A percentile compares a stretch with the other conserved stretches of the same genome.
Evolutionary conservation across 345 rosid genomes (phyloP).

Genomic region (Angophora floribunda): DNA sequence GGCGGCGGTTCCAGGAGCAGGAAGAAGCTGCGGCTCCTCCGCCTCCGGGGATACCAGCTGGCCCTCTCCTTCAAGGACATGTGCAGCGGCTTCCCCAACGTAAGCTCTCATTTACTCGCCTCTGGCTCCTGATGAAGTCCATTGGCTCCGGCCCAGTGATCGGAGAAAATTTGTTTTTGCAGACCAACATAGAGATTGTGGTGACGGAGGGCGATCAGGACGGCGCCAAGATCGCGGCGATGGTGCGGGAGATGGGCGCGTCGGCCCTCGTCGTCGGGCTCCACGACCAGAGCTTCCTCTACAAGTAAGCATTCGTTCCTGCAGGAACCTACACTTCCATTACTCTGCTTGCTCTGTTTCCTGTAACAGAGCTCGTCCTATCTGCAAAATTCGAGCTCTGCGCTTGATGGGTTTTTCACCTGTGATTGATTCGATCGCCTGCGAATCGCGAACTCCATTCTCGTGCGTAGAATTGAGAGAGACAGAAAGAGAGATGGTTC

Average conservation of each 20-base stretch:
- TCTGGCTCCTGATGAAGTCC: background rate
- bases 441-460: background rate
- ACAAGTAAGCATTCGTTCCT: constrained; percentile 40
- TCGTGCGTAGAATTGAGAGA: background rate
- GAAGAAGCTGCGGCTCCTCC: constrained; percentile 20
- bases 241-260: constrained; percentile 76
- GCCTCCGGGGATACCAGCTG: constrained; percentile 29
- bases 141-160: background rate
- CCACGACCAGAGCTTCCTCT: constrained; percentile 83
- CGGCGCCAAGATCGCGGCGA: constrained; percentile 48
- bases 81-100: constrained; percentile 33
- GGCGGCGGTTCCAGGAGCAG: background rate
- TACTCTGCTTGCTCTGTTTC: background rate
- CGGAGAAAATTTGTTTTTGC: background rate
- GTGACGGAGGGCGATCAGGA: constrained; percentile 83
- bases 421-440: background rate
- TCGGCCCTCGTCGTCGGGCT: constrained; percentile 81
- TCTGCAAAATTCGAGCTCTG: background rate
- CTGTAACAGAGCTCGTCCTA: background rate
- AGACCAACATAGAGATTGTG: constrained; percentile 73
- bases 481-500: background rate
- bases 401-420: background rate
- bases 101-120: background rate
- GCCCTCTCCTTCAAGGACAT: constrained; percentile 43
- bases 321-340: background rate